Evolutionary conservation across 768 basidiomycete genomes (phyloP), one percentile per base, ranked within the genome.

Genomic region (Agaricus blazei): DNA sequence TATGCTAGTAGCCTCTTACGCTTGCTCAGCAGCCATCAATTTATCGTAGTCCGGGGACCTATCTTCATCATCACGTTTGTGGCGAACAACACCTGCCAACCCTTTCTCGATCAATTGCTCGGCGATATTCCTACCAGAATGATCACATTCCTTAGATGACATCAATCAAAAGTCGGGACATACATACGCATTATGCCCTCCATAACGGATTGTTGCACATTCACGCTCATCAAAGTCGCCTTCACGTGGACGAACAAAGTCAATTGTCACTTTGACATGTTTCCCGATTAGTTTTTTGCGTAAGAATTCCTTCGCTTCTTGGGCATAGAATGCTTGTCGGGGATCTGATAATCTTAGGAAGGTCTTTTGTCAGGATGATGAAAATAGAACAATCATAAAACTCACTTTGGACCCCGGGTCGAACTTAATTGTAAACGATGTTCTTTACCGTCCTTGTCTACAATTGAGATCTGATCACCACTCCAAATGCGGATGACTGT

Each of bases 41-140:
- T 93, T 94, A 73, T 99, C 97, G 60, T 93, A 93, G 65, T 98
- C 96, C 5, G 88, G 80, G n/a, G 95, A 95, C 46, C 95, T 83
- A 63, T 95, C 90, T 69, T 98, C 96, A 65, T 98, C 96, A 62
- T 96, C 95, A 23, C 92, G 84, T 65, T 86, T 89, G 71, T 99
- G 96, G 45, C 96, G 85, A 27, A 98, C 84, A 9, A 90, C 88
- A 54, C 84, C 88, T 3, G 93, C 92, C 29, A 96, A 73, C 46
- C 97, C 96, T 64, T 93, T 93, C 65, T 98, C 97, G 50, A 98
- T 84, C 34, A 99, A 72, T 66, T 93, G 90, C 65, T 96, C 94
- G 0, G 95, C 90, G 49, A 98, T 75, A 65, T 97, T 98, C 51
- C 91, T 96, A 60, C 47, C 38, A 24, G 42, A 41, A 36, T 8